These are phyloP conservation scores for Talaromyces nanjingensis DNA, from an alignment of 495 filamentous ascomycete genomes.

Conservation along the genomic window DNA sequence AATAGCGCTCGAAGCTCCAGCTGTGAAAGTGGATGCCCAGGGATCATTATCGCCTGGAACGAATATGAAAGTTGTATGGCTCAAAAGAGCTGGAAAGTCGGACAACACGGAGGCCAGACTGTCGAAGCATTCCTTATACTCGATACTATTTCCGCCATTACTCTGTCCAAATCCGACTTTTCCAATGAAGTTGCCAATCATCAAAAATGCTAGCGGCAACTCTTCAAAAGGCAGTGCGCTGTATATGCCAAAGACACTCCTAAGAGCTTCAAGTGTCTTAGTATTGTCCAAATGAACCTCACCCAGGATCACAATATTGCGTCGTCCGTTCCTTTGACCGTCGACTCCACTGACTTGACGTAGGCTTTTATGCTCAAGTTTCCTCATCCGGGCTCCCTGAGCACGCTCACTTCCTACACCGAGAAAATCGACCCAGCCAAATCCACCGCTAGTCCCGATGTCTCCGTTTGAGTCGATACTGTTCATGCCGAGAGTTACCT, in stretches of 20 bases:
- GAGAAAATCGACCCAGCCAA: slow-evolving; percentile 95
- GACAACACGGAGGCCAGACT: slow-evolving; percentile 72
- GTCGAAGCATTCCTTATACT: slow-evolving; percentile 94
- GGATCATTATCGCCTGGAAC: slow-evolving; percentile 95
- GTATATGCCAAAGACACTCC: slow-evolving; percentile 67
- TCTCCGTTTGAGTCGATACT: slow-evolving; percentile 46
- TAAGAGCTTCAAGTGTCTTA: slow-evolving; percentile 65
- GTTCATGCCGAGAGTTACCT: slow-evolving; percentile 66
- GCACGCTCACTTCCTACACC: slow-evolving; percentile 87
- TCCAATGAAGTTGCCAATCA: slow-evolving; percentile 79
- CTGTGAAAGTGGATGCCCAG: slow-evolving; percentile 81
- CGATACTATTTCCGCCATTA: slow-evolving; percentile 65
- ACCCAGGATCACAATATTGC: slow-evolving; percentile 64
- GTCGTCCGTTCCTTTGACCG: slow-evolving; percentile 25
- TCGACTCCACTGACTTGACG: slow-evolving; percentile 18
- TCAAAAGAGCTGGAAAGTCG: slow-evolving; percentile 79
- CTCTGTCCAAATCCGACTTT: slow-evolving; percentile 64
- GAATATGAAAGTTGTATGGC: slow-evolving; percentile 75
- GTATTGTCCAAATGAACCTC: slow-evolving; percentile 83
- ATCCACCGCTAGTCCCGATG: slow-evolving; percentile 61
- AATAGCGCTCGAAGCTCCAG: slow-evolving; percentile 68
- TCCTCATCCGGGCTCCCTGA: slow-evolving; percentile 73
- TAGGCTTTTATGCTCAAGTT: slow-evolving; percentile 48
- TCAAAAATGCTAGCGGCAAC: slow-evolving; percentile 68
- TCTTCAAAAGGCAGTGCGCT: slow-evolving; percentile 34